Base-by-base conservation (phyloP, 2,329 filamentous ascomycete genomes). In the Pseudogymnoascus sp. region DNA sequence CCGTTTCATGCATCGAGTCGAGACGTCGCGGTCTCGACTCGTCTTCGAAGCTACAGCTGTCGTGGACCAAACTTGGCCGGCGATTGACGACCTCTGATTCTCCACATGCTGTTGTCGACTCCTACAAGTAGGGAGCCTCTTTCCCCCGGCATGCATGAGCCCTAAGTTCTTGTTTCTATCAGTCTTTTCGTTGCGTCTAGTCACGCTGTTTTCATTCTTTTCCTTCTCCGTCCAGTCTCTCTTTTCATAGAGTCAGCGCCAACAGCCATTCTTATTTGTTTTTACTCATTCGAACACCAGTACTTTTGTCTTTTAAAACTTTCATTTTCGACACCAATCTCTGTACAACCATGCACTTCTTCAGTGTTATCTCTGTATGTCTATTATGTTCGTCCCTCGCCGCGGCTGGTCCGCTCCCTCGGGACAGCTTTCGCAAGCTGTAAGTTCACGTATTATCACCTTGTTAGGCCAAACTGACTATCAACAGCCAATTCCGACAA, bases 391-490 rank as follows among this genome's bases (percentile, higher is more conserved):
- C 66, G 23, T 62, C 46, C 21, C 59, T 68, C 18, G 65, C 36
- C 46, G 64, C 64, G 61, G 69, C 69, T 42, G 69, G 69, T 23
- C 69, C 68, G 60, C 40, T 70, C 25, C 63, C 66, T 25, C 65
- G 65, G 18, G 65, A 59, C 28, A 59, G 38, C 59, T 36, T 59
- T 62, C 43, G 49, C 40, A 66, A 40, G 59, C 36, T 64, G 69
- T 69, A 64, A 60, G 69, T 53, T 9, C n/a, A 38, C 34, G 21
- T 53, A 31, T 46, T 31, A 21, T 11, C 42, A n/a, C 38, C 31
- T 5, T n/a, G 11, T 7, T 16, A 60, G 21, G 21, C 49, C 14
- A 38, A 62, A 43, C 53, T 49, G 62, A 63, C 61, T 31, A 63
- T 56, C 53, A 21, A 53, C 43, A 60, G 1, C 60, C 62, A 6